A percentile compares a stretch with the other conserved stretches of the same genome.
Evolutionary conservation across 2,329 filamentous ascomycete genomes (phyloP).

Genomic region (Canariomyces notabilis): DNA sequence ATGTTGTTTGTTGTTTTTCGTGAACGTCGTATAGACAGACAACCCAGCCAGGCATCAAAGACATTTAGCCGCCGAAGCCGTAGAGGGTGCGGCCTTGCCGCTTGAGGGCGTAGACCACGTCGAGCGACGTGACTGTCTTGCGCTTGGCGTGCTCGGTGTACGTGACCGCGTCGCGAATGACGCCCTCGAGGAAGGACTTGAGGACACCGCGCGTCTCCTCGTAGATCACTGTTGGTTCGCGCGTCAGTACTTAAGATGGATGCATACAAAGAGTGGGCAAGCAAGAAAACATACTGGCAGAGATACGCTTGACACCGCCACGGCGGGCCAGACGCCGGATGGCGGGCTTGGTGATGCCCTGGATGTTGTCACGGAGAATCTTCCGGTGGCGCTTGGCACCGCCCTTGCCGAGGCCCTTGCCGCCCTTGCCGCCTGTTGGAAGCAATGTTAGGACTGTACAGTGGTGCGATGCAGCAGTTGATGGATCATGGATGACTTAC

Average conservation of each 20-base stretch:
- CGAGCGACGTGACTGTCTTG: constrained; percentile 69
- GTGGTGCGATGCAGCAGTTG: not conserved
- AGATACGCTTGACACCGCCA: constrained; percentile 99
- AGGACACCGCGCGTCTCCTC: constrained; percentile 73
- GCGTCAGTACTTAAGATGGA: constrained; percentile 5
- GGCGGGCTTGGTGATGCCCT: constrained; percentile 97
- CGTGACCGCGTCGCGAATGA: constrained; percentile 72
- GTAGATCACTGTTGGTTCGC: constrained; percentile 57
- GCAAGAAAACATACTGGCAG: constrained; percentile 63
- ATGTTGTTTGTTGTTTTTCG: constrained; percentile 14
- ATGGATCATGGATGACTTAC: constrained; percentile 36
- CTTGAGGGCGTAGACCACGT: constrained; percentile 65
- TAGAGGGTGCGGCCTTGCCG: constrained; percentile 73
- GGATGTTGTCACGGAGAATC: constrained; percentile 99
- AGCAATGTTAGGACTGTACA: constrained; percentile 34
- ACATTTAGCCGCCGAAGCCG: constrained; percentile 77
- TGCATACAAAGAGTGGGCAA: not conserved
- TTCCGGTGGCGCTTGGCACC: constrained; percentile 98
- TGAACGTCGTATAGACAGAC: constrained; percentile 15
- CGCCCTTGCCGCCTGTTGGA: constrained; percentile 78
- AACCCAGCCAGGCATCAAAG: too few species aligned
- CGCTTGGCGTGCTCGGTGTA: constrained; percentile 78
- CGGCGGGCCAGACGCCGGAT: constrained; percentile 97
- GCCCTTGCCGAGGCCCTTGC: constrained; percentile 97
- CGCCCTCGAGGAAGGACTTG: constrained; percentile 72